Percentiles rank a stretch among this genome's conserved stretches.
These are phyloP conservation scores for Phaeophleospora eucalypticola DNA, from an alignment of 2,329 filamentous ascomycete genomes.

Conservation along the genomic window DNA sequence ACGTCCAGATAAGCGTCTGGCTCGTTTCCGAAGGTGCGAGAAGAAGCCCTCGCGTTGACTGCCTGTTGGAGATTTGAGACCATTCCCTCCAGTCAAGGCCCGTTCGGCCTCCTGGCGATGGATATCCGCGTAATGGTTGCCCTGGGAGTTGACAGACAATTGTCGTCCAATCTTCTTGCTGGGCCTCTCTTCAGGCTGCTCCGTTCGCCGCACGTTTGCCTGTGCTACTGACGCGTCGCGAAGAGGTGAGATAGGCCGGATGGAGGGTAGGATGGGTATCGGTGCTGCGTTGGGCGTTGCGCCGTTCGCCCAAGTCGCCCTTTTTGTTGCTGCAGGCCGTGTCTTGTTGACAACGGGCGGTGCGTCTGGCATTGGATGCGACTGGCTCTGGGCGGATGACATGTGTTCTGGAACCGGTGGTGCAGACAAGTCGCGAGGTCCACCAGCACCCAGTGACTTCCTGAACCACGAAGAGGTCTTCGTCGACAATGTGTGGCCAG, in stretches of 20 bases:
- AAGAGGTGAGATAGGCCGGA: conserved; percentile 92
- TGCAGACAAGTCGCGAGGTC: conserved; percentile 59
- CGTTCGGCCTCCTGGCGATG: conserved; percentile 89
- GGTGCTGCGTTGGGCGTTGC: conserved; percentile 65
- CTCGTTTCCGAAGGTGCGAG: conserved; percentile 90
- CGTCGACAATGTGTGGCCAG: conserved; percentile 59
- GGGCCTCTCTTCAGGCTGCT: conserved; percentile 53
- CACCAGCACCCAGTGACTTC: conserved; percentile 74
- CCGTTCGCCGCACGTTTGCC: conserved; percentile 61
- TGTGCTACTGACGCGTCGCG: conserved; percentile 89
- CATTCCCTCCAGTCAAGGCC: conserved; percentile 76
- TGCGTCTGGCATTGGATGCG: conserved; percentile 32
- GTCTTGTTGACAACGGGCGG: conserved; percentile 47
- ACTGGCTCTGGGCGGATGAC: conserved; percentile 37
- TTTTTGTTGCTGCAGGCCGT: conserved; percentile 65
- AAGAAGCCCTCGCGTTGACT: conserved; percentile 96
- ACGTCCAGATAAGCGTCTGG: conserved; percentile 84
- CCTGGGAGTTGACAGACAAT: conserved; percentile 84
- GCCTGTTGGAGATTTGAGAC: conserved; percentile 69
- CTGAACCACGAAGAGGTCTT: conserved; percentile 94
- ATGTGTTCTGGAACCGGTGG: conserved; percentile 53
- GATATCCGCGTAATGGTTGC: conserved; percentile 86
- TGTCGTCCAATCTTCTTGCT: conserved; percentile 93
- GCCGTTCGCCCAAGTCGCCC: conserved; percentile 90
- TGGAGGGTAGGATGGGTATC: conserved; percentile 93